A percentile compares a stretch with the other conserved stretches of the same genome.
Conservation (phyloP, 257 asterid species). For the Dorcoceras hygrometricum region DNA sequence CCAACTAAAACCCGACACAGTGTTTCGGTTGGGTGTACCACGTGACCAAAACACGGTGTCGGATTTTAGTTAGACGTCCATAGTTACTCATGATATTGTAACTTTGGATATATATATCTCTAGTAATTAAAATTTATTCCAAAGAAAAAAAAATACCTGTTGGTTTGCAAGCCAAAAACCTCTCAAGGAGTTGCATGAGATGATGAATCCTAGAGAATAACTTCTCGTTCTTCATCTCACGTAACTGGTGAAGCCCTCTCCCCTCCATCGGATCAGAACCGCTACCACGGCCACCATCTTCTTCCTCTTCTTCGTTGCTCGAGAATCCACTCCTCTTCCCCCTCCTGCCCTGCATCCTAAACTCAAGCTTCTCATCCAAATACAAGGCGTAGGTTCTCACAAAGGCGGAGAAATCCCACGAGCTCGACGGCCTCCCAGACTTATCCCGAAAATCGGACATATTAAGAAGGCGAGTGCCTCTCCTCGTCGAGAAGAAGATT, state of each 20-base stretch:
- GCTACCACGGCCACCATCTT: slow-evolving; percentile 15
- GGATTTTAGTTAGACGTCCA: too few relatives aligned
- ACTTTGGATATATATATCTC: too few relatives aligned
- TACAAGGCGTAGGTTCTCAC: slow-evolving; percentile 72
- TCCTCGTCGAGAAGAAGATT: slow-evolving; percentile 82
- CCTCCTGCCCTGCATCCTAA: slow-evolving; percentile 59
- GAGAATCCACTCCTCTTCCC: slow-evolving; percentile 53
- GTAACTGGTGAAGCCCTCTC: slow-evolving; percentile 39
- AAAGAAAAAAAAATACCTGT: slow-evolving; percentile 68
- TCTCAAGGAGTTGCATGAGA: slow-evolving; percentile 75
- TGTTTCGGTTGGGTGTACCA: too few relatives aligned
- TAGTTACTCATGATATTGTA: too few relatives aligned
- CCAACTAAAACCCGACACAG: too few relatives aligned
- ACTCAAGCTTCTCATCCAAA: slow-evolving; percentile 80
- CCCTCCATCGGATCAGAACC: slow-evolving; percentile 24
- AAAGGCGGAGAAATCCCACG: slow-evolving; percentile 92
- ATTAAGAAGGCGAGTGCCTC: slow-evolving; percentile 90
- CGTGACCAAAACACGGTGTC: too few relatives aligned
- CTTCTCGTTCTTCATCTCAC: slow-evolving; percentile 57
- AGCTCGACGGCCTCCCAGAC: slow-evolving; percentile 41
- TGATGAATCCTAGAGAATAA: slow-evolving; percentile 59
- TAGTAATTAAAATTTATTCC: too few relatives aligned
- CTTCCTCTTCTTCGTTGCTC: slow-evolving; percentile 34
- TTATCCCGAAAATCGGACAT: slow-evolving; percentile 82
- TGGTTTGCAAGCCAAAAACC: slow-evolving; percentile 79